phyloP scores from a whole-genome alignment of 2,329 filamentous ascomycete species.

The Pseudogymnoascus sp. region DNA sequence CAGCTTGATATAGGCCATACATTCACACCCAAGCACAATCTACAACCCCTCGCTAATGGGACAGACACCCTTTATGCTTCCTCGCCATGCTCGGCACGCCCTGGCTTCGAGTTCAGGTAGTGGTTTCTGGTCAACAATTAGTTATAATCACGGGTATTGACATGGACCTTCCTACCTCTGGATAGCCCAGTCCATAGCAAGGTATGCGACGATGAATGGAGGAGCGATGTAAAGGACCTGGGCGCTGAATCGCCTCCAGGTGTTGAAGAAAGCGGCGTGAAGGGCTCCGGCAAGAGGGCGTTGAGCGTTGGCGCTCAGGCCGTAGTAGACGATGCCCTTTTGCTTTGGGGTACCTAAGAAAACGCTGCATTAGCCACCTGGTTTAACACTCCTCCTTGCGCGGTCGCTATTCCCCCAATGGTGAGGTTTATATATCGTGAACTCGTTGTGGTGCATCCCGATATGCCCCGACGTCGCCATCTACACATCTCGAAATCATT shows the following conservation, averaged over 20 bases:
- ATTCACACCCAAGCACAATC: not conserved
- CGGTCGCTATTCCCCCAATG: not conserved
- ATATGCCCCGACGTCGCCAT: not conserved
- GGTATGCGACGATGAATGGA: constrained; percentile 71
- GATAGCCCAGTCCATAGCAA: constrained; percentile 81
- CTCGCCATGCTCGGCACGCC: constrained; percentile 48
- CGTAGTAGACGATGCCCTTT: constrained; percentile 62
- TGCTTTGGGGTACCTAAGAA: constrained; percentile 49
- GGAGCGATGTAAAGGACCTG: constrained; percentile 89
- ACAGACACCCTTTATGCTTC: constrained; percentile 27
- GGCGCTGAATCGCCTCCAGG: constrained; percentile 73
- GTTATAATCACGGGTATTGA: not conserved
- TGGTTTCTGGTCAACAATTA: constrained; percentile 53
- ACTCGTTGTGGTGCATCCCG: not conserved
- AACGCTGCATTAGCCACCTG: constrained; percentile 22
- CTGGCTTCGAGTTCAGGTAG: constrained; percentile 73
- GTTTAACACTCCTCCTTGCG: not conserved
- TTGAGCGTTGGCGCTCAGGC: constrained; percentile 81
- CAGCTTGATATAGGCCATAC: not conserved
- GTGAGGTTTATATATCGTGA: not conserved
- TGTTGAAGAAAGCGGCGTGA: constrained; percentile 90
- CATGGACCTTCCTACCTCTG: constrained; percentile 57
- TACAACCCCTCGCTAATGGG: not conserved
- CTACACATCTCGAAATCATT: not conserved
- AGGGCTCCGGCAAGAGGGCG: constrained; percentile 71